A percentile compares a stretch with the other conserved stretches of the same genome.
phyloP scores from a whole-genome alignment of 352 stramenopile species.

The Phytopythium boreale region DNA sequence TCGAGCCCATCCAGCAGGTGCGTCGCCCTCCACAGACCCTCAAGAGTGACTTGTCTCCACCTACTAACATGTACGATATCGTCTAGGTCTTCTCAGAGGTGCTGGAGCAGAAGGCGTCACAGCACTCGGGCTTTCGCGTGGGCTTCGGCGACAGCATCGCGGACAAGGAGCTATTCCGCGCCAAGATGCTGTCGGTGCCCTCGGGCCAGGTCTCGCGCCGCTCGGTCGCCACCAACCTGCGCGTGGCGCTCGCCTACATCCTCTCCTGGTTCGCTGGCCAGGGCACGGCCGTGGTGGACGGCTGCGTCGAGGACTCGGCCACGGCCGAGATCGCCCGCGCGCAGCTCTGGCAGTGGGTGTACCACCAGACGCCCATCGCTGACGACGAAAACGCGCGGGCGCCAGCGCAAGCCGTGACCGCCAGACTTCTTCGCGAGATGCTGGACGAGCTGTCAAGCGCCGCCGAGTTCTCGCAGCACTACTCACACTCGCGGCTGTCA shows the following conservation, averaged over 20 bases:
- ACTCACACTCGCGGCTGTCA: conserved; percentile 33
- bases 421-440: conserved; percentile 46
- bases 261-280: conserved; percentile 89
- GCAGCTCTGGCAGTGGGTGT: conserved; percentile 89
- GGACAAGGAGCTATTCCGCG: conserved; percentile 36
- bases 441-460: conserved; percentile 35
- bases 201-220: conserved; percentile 63
- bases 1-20: conserved; percentile 52
- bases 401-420: conserved; percentile 23
- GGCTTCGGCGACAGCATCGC: not conserved
- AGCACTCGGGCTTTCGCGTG: not conserved
- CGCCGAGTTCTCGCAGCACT: conserved; percentile 13
- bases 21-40: not conserved
- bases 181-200: conserved; percentile 53
- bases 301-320: conserved; percentile 93
- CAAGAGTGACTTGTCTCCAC: too few species aligned
- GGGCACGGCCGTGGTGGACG: conserved; percentile 90
- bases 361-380: conserved; percentile 48
- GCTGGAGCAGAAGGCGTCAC: not conserved
- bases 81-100: conserved; percentile 15
- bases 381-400: not conserved
- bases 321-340: conserved; percentile 93
- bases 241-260: conserved; percentile 88
- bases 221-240: conserved; percentile 85
- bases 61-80: conserved; percentile 1